A percentile compares a stretch with the other conserved stretches of the same genome.
These are phyloP conservation scores for Primulina huaijiensis DNA, from an alignment of 257 asterid genomes.

Conservation along the genomic window DNA sequence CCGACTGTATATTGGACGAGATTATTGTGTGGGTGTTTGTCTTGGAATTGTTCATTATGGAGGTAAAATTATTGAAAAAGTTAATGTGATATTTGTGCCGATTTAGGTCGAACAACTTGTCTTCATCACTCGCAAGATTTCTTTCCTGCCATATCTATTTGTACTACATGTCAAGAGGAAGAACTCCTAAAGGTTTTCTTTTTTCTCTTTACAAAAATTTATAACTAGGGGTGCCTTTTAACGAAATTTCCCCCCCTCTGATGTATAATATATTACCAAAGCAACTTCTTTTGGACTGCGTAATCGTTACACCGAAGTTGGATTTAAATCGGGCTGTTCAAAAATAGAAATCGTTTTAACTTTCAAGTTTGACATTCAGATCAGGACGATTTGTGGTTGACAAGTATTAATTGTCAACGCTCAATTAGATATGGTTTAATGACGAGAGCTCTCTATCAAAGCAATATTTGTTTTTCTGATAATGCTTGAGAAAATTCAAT, in stretches of 20 bases:
- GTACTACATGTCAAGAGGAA: too few relatives aligned
- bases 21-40: slow-evolving; percentile 19
- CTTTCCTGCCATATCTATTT: too few relatives aligned
- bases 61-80: not conserved
- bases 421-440: too few relatives aligned
- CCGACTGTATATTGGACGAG: slow-evolving; percentile 30
- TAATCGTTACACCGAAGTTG: too few relatives aligned
- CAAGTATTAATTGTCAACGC: not conserved
- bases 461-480: not conserved
- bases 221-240: too few relatives aligned
- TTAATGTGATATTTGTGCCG: not conserved
- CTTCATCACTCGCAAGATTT: not conserved
- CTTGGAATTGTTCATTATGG: slow-evolving; percentile 8
- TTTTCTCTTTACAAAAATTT: too few relatives aligned
- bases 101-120: not conserved
- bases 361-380: not conserved
- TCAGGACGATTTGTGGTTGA: not conserved
- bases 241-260: too few relatives aligned
- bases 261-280: too few relatives aligned
- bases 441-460: not conserved
- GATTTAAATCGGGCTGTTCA: too few relatives aligned
- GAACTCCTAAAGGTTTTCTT: too few relatives aligned
- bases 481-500: not conserved
- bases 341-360: not conserved
- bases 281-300: too few relatives aligned